Base-by-base conservation (phyloP, 2,329 filamentous ascomycete species). In the Gyromitra esculenta region DNA sequence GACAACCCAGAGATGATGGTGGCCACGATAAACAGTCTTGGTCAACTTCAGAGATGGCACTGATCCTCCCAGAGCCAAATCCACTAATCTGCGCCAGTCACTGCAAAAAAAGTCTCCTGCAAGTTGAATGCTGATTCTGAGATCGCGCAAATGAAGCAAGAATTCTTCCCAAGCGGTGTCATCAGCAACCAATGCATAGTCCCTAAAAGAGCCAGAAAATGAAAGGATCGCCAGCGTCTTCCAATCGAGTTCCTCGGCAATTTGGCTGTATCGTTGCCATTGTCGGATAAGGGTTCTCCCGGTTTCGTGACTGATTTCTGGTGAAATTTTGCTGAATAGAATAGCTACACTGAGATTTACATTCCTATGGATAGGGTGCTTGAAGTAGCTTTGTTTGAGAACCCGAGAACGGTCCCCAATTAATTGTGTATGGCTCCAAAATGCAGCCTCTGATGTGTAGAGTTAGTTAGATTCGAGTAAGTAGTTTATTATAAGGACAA, bases 1-100 rank as follows among this genome's bases (percentile, higher is more conserved):
- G 5, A 77, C 35, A 1, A 15, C n/a, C 75, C 75, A 77, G 1
- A 69, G 43, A 35, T 77, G 70, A 18, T 77, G 60, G n/a, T 74
- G 59, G 3, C 57, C 75, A 21, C 54, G 2, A 18, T 77, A 65
- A 37, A n/a, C 41, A 11, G 48, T 50, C 3, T 21, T 11, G 5
- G 39, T 6, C 5, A 31, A 15, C 7, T 35, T 35, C 13, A 66
- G 35, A 8, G 5, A 4, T 41, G 11, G 3, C 13, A 31, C 45
- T 18, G 37, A 13, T 11, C 37, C 37, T 11, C 52, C 70, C 41
- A 66, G 39, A 21, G 62, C 60, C 21, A 39, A 18, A 13, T 35
- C 8, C 9, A 75, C 50, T 1, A 71, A 3, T 1, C 5, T 6
- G 31, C 66, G 25, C 72, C 65, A 71, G 15, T 43, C 41, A 41